These are phyloP conservation scores for Claviceps fusiformis DNA, from an alignment of 2,329 filamentous ascomycete genomes.

Conservation along the genomic window DNA sequence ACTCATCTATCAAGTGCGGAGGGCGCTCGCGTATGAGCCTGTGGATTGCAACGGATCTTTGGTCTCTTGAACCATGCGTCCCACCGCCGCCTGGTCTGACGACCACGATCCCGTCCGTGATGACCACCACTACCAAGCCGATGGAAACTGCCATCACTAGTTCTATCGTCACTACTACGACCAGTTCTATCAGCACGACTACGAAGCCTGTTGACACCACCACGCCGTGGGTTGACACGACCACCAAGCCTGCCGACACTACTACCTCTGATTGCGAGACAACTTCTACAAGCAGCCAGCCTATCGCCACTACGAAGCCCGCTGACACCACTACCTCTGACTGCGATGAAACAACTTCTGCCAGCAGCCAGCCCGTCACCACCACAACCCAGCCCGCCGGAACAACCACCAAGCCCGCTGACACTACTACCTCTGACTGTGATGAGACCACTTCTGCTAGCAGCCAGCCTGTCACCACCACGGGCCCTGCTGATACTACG, in stretches of 20 bases:
- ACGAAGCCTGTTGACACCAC: slow-evolving; percentile 6
- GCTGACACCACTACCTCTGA: neutral
- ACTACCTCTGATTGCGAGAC: neutral
- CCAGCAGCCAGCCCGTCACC: too few relatives aligned
- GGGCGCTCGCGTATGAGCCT: slow-evolving; percentile 28
- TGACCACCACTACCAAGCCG: slow-evolving; percentile 5
- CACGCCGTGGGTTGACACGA: slow-evolving; percentile 1
- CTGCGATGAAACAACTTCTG: neutral
- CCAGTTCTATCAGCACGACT: neutral
- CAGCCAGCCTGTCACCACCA: neutral
- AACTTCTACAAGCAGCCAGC: neutral
- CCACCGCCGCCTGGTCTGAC: slow-evolving; percentile 17
- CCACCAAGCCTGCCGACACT: slow-evolving; percentile 3
- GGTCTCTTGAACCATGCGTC: slow-evolving; percentile 37
- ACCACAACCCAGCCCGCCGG: neutral
- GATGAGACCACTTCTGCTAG: too few relatives aligned
- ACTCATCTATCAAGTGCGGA: slow-evolving; percentile 28
- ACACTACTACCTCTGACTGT: slow-evolving; percentile 3
- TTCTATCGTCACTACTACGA: slow-evolving; percentile 3
- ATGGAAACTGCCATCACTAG: slow-evolving; percentile 5
- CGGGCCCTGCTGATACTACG: neutral
- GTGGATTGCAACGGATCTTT: slow-evolving; percentile 34
- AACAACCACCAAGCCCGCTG: too few relatives aligned
- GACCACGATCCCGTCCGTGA: slow-evolving; percentile 13
- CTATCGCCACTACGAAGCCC: neutral